phyloP scores from a whole-genome alignment of 176 grass and related monocot species.

The Carex pumila region DNA sequence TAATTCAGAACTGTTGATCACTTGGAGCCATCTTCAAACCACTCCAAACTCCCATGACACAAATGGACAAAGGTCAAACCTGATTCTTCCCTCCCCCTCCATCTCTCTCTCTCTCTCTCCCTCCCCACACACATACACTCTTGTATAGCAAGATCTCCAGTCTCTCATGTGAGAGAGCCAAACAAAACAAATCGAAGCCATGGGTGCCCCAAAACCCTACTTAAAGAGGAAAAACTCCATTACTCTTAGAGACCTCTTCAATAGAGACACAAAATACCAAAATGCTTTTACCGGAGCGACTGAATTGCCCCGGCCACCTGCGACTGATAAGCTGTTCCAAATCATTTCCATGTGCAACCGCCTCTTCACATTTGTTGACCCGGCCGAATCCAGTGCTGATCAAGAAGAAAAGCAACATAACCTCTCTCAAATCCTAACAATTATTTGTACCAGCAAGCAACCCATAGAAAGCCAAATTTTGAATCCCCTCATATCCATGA shows the following conservation, averaged over 20 bases:
- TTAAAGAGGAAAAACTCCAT: conserved; percentile 38
- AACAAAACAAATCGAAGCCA: neutral
- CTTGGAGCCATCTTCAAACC: conserved; percentile 27
- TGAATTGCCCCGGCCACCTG: conserved; percentile 18
- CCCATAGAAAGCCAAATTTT: conserved; percentile 39
- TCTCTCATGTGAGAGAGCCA: neutral
- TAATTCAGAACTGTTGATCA: neutral
- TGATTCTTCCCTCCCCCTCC: neutral
- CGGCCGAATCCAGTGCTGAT: conserved; percentile 5
- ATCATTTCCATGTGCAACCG: conserved; percentile 43
- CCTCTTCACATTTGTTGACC: conserved; percentile 51
- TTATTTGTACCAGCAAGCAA: conserved; percentile 17
- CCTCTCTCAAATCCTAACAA: conserved; percentile 46
- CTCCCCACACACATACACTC: neutral
- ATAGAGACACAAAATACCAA: conserved; percentile 44
- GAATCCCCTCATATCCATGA: conserved; percentile 49
- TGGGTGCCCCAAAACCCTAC: conserved; percentile 42
- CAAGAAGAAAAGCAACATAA: conserved; percentile 39
- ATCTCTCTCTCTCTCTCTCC: neutral
- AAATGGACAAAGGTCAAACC: conserved; percentile 13
- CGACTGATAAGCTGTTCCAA: conserved; percentile 46
- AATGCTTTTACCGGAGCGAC: neutral
- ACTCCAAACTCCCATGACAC: conserved; percentile 6
- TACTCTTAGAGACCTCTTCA: conserved; percentile 62
- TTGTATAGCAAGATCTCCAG: neutral